Evolutionary conservation across 495 filamentous ascomycete genomes (phyloP), one percentile per base, ranked within the genome.

Genomic region (Penicillium mononematosum): DNA sequence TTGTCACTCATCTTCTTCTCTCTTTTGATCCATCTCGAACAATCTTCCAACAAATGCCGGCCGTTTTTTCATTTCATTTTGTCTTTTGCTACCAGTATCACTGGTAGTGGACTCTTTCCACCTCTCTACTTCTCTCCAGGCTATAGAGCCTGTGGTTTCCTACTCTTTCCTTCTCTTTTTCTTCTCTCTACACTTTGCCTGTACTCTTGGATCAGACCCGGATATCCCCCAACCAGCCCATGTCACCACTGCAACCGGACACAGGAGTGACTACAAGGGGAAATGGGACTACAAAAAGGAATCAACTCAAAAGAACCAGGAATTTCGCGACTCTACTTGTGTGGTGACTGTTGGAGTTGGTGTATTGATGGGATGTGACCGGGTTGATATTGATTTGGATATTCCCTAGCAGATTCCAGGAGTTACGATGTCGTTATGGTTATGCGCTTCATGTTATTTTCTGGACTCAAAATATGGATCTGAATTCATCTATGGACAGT

Each of bases 1-100:
- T 46, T 46, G 25, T 58, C 16, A 43, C 46, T 24, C 31, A 29
- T 27, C 41, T 25, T 27, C 41, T 25, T 32, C 32, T 53, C 55
- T 52, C 42, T 36, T 58, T 63, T 50, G 57, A 31, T 27, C 65
- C 53, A 59, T 64, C 17, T 58, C 36, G 12, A 52, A 31, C 34
- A 29, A n/a, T 29, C 12, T 39, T 47, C 53, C 45, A 51, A 50
- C 63, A 61, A 58, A 61, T 58, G 48, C 41, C 36, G 63, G 56
- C 52, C 45, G 55, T 62, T 48, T 43, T 54, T 39, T n/a, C n/a
- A 44, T 10, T 42, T 54, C 49, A 38, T 45, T 24, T 45, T 38
- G 14, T 41, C 41, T 49, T 45, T 60, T 50, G 8, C 47, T 22
- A 55, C 53, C 53, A 45, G 50, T 36, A 14, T 29, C 4, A 20